These are phyloP conservation scores for Chytriomyces sp. DNA, from an alignment of 192 early-diverging fungal species.

Conservation along the genomic window DNA sequence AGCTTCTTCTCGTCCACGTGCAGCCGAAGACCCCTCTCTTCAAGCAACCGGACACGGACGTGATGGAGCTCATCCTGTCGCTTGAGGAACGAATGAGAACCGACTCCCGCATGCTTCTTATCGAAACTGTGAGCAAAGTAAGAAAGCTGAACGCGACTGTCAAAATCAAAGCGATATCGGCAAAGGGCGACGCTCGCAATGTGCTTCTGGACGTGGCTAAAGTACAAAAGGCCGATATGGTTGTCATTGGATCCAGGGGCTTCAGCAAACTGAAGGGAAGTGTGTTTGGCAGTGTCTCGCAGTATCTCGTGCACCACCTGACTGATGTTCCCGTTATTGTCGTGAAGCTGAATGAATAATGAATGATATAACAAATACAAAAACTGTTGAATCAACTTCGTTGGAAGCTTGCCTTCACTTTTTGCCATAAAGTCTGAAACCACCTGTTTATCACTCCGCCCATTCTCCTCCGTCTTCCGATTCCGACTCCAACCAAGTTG, in stretches of 20 bases:
- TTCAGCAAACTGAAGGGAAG: slow-evolving; percentile 57
- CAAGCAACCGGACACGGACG: slow-evolving; percentile 1
- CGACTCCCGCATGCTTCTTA: slow-evolving; percentile 15
- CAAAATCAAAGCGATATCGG: slow-evolving; percentile 17
- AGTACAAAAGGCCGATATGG: slow-evolving; percentile 45
- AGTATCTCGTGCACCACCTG: slow-evolving; percentile 29
- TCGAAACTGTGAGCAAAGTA: slow-evolving; percentile 8
- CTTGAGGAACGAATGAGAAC: slow-evolving; percentile 11
- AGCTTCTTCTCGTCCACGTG: slow-evolving; percentile 23
- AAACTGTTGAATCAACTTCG: too few species aligned
- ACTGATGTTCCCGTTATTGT: slow-evolving; percentile 14
- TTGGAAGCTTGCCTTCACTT: too few species aligned
- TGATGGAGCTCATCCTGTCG: slow-evolving; percentile 18
- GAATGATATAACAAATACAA: too few species aligned
- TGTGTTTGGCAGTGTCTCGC: slow-evolving; percentile 37
- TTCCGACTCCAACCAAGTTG: background rate
- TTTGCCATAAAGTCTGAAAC: background rate
- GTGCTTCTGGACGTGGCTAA: background rate
- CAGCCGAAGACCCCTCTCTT: slow-evolving; percentile 22
- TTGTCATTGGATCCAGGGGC: slow-evolving; percentile 63
- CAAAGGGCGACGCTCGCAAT: slow-evolving; percentile 7
- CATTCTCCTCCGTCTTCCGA: background rate
- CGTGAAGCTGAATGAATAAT: too few species aligned
- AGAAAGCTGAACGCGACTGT: background rate
- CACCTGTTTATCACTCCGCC: background rate